Evolutionary conservation across 169 alveolate species (phyloP), one percentile per base, ranked within the genome.

Genomic region (Cryptosporidium tyzzeri): DNA sequence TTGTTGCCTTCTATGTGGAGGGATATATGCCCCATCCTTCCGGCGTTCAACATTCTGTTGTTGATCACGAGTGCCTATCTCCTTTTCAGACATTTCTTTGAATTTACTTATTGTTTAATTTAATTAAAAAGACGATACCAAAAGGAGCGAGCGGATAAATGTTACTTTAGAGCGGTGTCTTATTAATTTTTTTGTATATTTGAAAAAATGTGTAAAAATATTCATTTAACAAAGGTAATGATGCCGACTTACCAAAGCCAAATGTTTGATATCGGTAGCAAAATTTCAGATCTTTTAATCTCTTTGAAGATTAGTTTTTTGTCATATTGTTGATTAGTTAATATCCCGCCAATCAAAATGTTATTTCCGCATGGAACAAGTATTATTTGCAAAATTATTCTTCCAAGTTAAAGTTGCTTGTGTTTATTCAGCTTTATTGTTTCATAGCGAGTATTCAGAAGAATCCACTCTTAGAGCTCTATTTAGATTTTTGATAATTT

Each of bases 1-100:
- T 41, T 62, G 75, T 16, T 80, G 89, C 50, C 89, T 80, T 41
- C 89, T 61, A 62, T 80, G 89, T 2, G 89, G 89, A 51, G 89
- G 89, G 44, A 80, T 80, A n/a, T 80, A 80, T 10, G 89, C 68
- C 31, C 80, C 89, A 48, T 45, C 59, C 48, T 80, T 80, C 67
- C 65, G 55, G 59, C 89, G 55, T 41, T 59, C 89, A 23, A 58
- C 61, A 80, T 45, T 67, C n/a, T 80, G 89, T 33, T 73, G 68
- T 80, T 62, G 65, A 65, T 80, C 74, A 45, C 69, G 70, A 45
- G 62, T 62, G 39, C 68, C 75, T 41, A 50, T 80, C 75, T 59
- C 75, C 89, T 80, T 80, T 61, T 80, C 89, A 61, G 68, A 61
- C 89, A 80, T 80, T 80, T 67, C 37, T 41, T 59, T 44, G 33